Conservation (phyloP, 2,329 filamentous ascomycete genomes). For the Scopulariopsis brevicaulis region DNA sequence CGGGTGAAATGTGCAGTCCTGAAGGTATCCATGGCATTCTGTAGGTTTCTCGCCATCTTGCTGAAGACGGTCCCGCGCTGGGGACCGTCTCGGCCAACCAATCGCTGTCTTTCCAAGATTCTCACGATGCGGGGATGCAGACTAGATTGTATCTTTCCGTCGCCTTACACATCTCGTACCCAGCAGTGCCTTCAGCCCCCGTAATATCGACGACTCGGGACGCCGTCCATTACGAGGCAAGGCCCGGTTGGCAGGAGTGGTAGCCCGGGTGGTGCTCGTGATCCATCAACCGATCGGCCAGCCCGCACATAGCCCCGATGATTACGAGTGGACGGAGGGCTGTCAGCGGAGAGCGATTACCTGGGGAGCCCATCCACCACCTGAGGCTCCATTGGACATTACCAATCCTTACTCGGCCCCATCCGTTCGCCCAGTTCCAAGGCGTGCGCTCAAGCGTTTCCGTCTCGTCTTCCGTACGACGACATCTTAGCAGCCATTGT, state of each 20-base stretch:
- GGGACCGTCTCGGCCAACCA: neutral
- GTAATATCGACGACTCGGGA: neutral
- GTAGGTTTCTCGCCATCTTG: neutral
- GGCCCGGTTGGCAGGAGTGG: neutral
- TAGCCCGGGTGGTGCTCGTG: neutral
- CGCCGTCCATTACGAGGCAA: neutral
- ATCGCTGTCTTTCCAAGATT: neutral
- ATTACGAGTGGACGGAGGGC: neutral
- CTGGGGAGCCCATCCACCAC: neutral
- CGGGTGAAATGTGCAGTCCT: neutral
- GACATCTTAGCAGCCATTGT: neutral
- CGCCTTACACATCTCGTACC: neutral
- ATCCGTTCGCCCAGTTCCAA: neutral
- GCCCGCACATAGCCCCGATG: neutral
- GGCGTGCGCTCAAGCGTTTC: neutral
- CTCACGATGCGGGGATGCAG: neutral
- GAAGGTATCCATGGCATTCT: neutral
- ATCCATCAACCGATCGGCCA: neutral
- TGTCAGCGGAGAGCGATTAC: neutral
- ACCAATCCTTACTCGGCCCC: conserved; percentile 2
- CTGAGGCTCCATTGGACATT: neutral
- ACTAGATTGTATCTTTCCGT: neutral
- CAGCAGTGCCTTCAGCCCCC: neutral
- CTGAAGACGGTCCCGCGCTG: neutral
- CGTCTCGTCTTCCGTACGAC: neutral